Percentiles rank a stretch among this genome's conserved stretches.
Evolutionary conservation across 2,329 filamentous ascomycete genomes (phyloP).

Genomic region (Zymoseptoria tritici): DNA sequence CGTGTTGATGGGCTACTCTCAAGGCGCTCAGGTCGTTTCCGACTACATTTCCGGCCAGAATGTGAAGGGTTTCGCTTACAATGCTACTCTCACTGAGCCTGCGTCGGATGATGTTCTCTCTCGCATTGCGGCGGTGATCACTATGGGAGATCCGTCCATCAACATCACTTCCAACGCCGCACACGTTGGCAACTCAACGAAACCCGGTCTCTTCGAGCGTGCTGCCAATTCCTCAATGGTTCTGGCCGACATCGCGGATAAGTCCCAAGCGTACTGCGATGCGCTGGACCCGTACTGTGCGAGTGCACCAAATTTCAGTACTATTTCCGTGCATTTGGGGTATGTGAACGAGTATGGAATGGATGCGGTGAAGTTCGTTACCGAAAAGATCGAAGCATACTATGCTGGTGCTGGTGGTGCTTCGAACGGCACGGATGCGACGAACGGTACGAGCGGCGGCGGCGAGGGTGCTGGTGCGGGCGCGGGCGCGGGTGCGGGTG

Average conservation of each 20-base stretch:
- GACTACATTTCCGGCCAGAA: conserved; percentile 14
- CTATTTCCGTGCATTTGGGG: conserved; percentile 10
- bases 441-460: neutral
- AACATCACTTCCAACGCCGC: conserved; percentile 8
- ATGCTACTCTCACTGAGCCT: conserved; percentile 7
- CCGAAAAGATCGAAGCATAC: conserved; percentile 8
- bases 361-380: conserved; percentile 10
- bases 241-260: conserved; percentile 4
- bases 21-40: conserved; percentile 17
- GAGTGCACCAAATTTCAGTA: conserved; percentile 8
- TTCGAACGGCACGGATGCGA: neutral
- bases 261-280: conserved; percentile 15
- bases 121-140: conserved; percentile 9
- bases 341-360: conserved; percentile 13
- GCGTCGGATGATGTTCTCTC: conserved; percentile 5
- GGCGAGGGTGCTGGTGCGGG: too few relatives aligned
- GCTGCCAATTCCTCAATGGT: conserved; percentile 1
- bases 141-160: conserved; percentile 16
- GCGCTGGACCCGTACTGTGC: conserved; percentile 15
- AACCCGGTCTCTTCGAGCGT: conserved; percentile 13
- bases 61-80: conserved; percentile 8
- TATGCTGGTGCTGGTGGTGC: neutral
- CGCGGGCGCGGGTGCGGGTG: neutral
- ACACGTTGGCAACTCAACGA: conserved; percentile 16
- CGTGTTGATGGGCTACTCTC: conserved; percentile 18